phyloP scores from a whole-genome alignment of 768 basidiomycete species.

The Agrocybe praecox region DNA sequence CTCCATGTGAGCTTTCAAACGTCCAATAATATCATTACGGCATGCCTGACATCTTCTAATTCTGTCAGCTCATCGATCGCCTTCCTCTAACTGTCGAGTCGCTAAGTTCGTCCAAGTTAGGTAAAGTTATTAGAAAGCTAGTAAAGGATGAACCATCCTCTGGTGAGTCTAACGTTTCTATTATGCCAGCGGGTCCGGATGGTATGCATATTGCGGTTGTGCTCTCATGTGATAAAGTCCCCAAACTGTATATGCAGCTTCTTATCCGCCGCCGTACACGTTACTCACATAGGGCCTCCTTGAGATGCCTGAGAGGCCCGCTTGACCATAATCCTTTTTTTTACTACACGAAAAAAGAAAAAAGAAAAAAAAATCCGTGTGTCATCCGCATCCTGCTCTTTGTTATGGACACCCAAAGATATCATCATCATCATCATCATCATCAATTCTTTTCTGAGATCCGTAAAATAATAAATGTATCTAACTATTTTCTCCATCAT shows the following conservation, averaged over 20 bases:
- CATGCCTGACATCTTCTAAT: conserved; percentile 6
- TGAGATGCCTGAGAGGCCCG: conserved; percentile 15
- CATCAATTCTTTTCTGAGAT: conserved; percentile 25
- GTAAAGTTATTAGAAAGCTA: conserved; percentile 77
- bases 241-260: conserved; percentile 4
- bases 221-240: conserved; percentile 18
- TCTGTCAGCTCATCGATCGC: conserved; percentile 75
- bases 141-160: conserved; percentile 74
- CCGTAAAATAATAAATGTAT: conserved; percentile 55
- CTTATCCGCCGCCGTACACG: conserved; percentile 1
- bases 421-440: conserved; percentile 1
- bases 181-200: conserved; percentile 4
- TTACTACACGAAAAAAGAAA: conserved; percentile 6
- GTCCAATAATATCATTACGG: not conserved
- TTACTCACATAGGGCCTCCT: conserved; percentile 18
- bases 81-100: conserved; percentile 73
- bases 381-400: not conserved
- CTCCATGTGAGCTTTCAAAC: conserved; percentile 67
- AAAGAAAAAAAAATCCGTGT: not conserved
- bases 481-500: conserved; percentile 53
- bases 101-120: conserved; percentile 72
- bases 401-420: conserved; percentile 4
- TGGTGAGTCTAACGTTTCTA: conserved; percentile 61
- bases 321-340: conserved; percentile 6
- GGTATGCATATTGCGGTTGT: conserved; percentile 9